A percentile compares a stretch with the other conserved stretches of the same genome.
Evolutionary conservation across 305 asterid species (phyloP).

Genomic region (Fraxinus angustifolia): DNA sequence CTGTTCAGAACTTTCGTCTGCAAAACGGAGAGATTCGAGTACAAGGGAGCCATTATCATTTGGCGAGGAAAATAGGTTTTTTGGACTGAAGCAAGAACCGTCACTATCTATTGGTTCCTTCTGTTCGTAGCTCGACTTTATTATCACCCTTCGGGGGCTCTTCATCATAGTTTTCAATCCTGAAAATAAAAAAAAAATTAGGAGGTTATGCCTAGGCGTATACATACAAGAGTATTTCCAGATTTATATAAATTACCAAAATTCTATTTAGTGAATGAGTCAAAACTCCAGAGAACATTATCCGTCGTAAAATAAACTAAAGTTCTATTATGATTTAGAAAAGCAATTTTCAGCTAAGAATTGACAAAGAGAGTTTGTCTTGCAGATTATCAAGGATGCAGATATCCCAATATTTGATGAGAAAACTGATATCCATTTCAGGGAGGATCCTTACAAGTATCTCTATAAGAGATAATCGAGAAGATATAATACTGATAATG

Average conservation of each 20-base stretch:
- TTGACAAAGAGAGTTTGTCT: not conserved
- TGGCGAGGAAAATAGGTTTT: slow-evolving; percentile 41
- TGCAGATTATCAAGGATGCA: not conserved
- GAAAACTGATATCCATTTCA: not conserved
- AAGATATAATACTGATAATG: not conserved
- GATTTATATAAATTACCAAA: not conserved
- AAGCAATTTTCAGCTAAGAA: not conserved
- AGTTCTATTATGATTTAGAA: not conserved
- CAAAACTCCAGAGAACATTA: not conserved
- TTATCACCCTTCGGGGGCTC: slow-evolving; percentile 47
- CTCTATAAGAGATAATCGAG: not conserved
- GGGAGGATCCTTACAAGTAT: not conserved
- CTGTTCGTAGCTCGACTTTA: slow-evolving; percentile 35
- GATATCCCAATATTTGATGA: not conserved
- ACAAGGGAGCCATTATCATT: slow-evolving; percentile 41
- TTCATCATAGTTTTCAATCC: slow-evolving; percentile 51
- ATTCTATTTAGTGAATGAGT: not conserved
- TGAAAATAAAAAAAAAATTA: slow-evolving; percentile 24
- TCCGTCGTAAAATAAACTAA: not conserved
- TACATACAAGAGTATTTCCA: not conserved
- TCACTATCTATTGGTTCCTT: slow-evolving; percentile 47
- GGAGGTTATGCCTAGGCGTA: slow-evolving; percentile 4
- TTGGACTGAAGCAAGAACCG: slow-evolving; percentile 46
- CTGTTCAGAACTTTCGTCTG: slow-evolving; percentile 46
- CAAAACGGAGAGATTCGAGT: slow-evolving; percentile 38